Percentiles rank a stretch among this genome's conserved stretches.
These are phyloP conservation scores for Spathaspora boniae DNA, from an alignment of 805 yeast species.

Conservation along the genomic window DNA sequence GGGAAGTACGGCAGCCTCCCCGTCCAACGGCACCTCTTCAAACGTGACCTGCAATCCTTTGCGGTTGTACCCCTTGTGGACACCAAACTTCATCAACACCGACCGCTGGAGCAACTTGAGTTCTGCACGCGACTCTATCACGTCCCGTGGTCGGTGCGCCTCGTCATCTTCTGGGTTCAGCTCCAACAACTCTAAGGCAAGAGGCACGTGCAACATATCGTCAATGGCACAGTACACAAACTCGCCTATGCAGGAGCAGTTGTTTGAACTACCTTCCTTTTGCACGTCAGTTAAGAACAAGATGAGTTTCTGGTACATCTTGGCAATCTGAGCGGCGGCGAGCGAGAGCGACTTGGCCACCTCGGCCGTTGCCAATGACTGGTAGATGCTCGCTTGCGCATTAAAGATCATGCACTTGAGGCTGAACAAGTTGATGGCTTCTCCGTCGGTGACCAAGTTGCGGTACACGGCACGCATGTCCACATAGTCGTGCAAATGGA, in stretches of 20 bases:
- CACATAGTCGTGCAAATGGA: constrained; percentile 14
- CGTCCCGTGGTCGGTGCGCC: constrained; percentile 16
- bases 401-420: constrained; percentile 32
- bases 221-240: constrained; percentile 38
- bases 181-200: constrained; percentile 25
- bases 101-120: constrained; percentile 47
- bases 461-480: constrained; percentile 5
- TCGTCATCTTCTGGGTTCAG: constrained; percentile 13
- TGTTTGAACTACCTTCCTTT: constrained; percentile 14
- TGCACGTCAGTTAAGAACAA: constrained; percentile 40
- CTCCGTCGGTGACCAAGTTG: not conserved
- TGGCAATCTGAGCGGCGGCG: constrained; percentile 38
- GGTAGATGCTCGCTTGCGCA: constrained; percentile 33
- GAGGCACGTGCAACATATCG: constrained; percentile 30
- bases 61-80: constrained; percentile 17
- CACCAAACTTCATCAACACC: constrained; percentile 27
- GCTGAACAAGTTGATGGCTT: constrained; percentile 21
- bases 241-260: too few relatives aligned
- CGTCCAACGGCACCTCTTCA: constrained; percentile 21
- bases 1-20: not conserved
- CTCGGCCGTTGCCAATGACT: constrained; percentile 33
- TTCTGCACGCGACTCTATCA: constrained; percentile 46
- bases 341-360: constrained; percentile 37
- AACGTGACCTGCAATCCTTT: constrained; percentile 17
- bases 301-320: constrained; percentile 33